Percentiles rank a stretch among this genome's conserved stretches.
These are phyloP conservation scores for Pseudogymnoascus sp. DNA, from an alignment of 2,329 filamentous ascomycete genomes.

Conservation along the genomic window DNA sequence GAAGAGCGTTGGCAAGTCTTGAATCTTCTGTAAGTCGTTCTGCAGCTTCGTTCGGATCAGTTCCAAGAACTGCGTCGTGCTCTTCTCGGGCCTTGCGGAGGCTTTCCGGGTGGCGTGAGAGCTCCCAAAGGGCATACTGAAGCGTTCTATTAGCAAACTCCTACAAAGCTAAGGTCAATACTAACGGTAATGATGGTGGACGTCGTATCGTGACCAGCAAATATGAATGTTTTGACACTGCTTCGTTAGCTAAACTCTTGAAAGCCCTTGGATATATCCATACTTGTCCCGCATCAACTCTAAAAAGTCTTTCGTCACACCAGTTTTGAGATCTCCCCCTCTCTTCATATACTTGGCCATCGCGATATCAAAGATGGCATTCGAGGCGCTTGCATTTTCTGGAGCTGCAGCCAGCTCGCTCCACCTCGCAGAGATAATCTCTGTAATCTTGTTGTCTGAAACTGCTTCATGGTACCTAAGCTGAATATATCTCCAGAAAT, in stretches of 20 bases:
- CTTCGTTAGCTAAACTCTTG: neutral
- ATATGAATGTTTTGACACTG: slow-evolving; percentile 18
- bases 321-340: slow-evolving; percentile 1
- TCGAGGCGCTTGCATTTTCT: neutral
- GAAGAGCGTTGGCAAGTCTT: slow-evolving; percentile 15
- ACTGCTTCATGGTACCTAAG: slow-evolving; percentile 1
- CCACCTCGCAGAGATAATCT: slow-evolving; percentile 1
- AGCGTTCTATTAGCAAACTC: neutral
- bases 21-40: slow-evolving; percentile 12
- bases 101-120: slow-evolving; percentile 14
- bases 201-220: slow-evolving; percentile 22
- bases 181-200: slow-evolving; percentile 5
- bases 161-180: neutral
- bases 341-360: slow-evolving; percentile 13
- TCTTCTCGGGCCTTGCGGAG: slow-evolving; percentile 15
- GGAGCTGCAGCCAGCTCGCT: neutral
- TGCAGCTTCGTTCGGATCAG: slow-evolving; percentile 10
- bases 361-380: slow-evolving; percentile 12
- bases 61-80: slow-evolving; percentile 18
- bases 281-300: slow-evolving; percentile 13
- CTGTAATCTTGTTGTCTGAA: neutral
- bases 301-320: slow-evolving; percentile 11
- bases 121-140: slow-evolving; percentile 15
- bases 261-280: neutral
- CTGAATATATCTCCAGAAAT: neutral